A percentile compares a stretch with the other conserved stretches of the same genome.
phyloP scores from a whole-genome alignment of 2,329 filamentous ascomycete genomes.

The Aphanocladium album region DNA sequence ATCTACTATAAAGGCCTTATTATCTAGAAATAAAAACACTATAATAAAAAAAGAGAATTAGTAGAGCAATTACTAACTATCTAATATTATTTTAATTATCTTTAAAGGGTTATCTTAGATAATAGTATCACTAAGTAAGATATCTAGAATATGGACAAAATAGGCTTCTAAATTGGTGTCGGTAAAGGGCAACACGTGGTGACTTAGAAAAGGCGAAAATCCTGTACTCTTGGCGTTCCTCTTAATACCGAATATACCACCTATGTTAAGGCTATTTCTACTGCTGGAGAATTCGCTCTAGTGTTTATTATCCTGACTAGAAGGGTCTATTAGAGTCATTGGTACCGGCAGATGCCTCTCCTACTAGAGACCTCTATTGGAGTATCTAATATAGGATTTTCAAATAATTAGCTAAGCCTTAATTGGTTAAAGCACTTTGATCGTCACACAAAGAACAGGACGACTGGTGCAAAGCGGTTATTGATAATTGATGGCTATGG shows the following conservation, averaged over 20 bases:
- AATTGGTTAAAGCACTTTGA: not conserved
- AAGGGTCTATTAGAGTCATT: slow-evolving; percentile 1
- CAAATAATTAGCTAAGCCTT: slow-evolving; percentile 3
- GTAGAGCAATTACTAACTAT: not conserved
- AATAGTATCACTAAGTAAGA: not conserved
- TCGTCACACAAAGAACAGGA: not conserved
- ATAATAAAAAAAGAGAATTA: not conserved
- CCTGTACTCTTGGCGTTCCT: not conserved
- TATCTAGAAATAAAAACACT: not conserved
- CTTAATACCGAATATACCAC: not conserved
- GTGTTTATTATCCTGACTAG: not conserved
- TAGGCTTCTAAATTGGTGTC: slow-evolving; percentile 2
- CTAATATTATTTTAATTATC: not conserved
- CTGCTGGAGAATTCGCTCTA: not conserved
- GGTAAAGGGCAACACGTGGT: too few species aligned
- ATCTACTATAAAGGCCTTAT: not conserved
- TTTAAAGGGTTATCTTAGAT: not conserved
- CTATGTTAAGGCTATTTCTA: not conserved
- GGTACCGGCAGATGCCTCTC: too few species aligned
- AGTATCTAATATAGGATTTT: not conserved
- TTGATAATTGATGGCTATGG: slow-evolving; percentile 12
- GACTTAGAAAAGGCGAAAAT: not conserved
- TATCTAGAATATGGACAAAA: slow-evolving; percentile 2
- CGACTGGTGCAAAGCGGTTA: not conserved
- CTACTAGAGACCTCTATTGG: too few species aligned